phyloP scores from a whole-genome alignment of 225 moss, liverwort and hornwort species.

The Polytrichum formosum region DNA sequence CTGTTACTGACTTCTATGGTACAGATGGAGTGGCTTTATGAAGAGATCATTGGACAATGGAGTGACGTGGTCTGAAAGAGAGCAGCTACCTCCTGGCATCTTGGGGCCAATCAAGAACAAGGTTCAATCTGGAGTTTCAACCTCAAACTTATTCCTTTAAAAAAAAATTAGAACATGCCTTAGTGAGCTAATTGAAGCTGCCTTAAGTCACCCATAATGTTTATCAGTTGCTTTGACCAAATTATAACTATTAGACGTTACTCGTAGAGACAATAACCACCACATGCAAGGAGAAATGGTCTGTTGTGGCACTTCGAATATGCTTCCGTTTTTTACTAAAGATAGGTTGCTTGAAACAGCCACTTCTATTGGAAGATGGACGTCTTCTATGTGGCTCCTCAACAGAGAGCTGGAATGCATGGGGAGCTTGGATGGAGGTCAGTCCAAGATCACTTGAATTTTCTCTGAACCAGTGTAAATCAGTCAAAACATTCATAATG shows the following conservation, averaged over 20 bases:
- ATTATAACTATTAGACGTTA: too few species aligned
- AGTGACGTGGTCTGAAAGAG: conserved; percentile 67
- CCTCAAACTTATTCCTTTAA: too few species aligned
- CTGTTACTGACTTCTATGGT: background rate
- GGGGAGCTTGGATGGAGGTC: conserved; percentile 97
- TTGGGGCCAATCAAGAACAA: conserved; percentile 94
- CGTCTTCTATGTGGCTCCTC: conserved; percentile 85
- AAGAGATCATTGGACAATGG: conserved; percentile 75
- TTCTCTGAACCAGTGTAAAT: too few species aligned
- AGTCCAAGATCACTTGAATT: background rate
- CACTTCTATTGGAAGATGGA: conserved; percentile 67
- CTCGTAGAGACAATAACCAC: too few species aligned
- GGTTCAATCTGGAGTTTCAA: conserved; percentile 15
- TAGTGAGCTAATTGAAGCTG: too few species aligned
- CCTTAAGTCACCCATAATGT: background rate
- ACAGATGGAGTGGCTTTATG: conserved; percentile 87
- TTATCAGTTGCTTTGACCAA: background rate
- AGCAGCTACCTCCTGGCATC: conserved; percentile 81
- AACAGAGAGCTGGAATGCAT: conserved; percentile 91
- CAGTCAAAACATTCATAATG: too few species aligned
- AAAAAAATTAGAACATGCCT: too few species aligned
- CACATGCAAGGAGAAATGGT: too few species aligned
- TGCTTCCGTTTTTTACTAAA: background rate
- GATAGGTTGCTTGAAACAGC: conserved; percentile 24
- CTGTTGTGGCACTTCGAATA: too few species aligned